Base-by-base conservation (phyloP, 352 stramenopile genomes). In the Pythium phragmiticola region DNA sequence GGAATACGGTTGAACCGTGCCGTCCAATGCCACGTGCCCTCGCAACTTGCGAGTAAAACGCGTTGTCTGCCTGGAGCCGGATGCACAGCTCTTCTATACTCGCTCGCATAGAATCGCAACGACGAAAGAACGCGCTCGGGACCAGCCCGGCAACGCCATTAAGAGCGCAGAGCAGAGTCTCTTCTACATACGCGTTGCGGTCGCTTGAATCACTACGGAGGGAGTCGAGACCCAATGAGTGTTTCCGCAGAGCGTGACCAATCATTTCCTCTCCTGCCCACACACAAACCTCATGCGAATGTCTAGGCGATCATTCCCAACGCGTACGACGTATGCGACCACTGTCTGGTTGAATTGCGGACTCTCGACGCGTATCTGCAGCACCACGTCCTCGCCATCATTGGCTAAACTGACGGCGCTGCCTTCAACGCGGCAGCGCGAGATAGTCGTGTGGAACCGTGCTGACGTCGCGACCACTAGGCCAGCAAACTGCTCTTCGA, bases 31-130 rank as follows among this genome's bases (percentile, higher is more conserved):
- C 0, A 42, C 57, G 13, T 65, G 91, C 83, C 56, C 81, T 73
- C 19, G 78, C 47, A 7, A 82, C 77, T 82, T 98, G 90, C 1
- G 91, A 98, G 75, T 99, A 99, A 74, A 99, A 99, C 52, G 98
- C 96, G 69, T 99, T 99, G 72, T 99, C 94, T 6, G 94, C 97
- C 36, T 84, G 64, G 28, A 99, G 88, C 28, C 71, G 87, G 47
- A 98, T 82, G 28, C 78, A 68, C 19, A 98, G 69, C 1, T 65
- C 43, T 7, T 63, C 46, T 4, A 58, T 63, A 8, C 50, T 59
- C 13, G 51, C 36, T 4, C 48, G 49, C 16, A 92, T 43, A 0
- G 63, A 34, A 5, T 64, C 21, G 14, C 76, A 85, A 9, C 59
- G 74, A 33, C 63, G 23, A 9, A 45, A 45, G 21, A 75, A 65